Base-by-base conservation (phyloP, 305 asterid genomes). In the Euphrasia arctica region DNA sequence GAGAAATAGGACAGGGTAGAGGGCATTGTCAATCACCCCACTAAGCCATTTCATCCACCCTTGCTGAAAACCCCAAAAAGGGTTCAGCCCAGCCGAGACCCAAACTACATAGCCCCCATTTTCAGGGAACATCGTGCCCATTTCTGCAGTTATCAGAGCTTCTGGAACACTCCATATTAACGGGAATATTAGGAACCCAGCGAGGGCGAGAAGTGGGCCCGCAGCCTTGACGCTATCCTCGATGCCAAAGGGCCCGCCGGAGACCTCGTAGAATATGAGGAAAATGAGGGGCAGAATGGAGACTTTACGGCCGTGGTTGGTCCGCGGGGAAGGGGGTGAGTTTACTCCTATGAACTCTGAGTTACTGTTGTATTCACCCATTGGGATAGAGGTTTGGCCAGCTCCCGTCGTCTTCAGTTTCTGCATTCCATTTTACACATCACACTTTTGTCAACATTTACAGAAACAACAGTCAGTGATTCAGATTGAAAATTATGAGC, bases 231-330 rank as follows among this genome's bases (percentile, higher is more conserved):
- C 56, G 28, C 56, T 50, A 29, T 91, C 94, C 72, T 91, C 98
- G 13, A 85, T 72, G 10, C 95, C 98, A 25, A 86, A 91, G 1
- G 98, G 95, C 0, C 98, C 98, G 18, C 98, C 98, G 1, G 98
- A 89, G 4, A 89, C 98, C 78, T 86, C 98, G 57, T 86, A 91
- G 66, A 91, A 91, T 15, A 88, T 91, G 72, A 91, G 79, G 75
- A 89, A 88, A 66, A 89, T 74, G 60, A 91, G 85, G 32, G 98
- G 98, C 58, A 89, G 45, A 29, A 86, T 25, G 0, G 90, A 75
- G 43, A 91, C 63, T 74, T 85, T 91, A 68, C 58, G 72, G 6
- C 58, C 70, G 28, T 75, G 86, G 27, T 59, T 68, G 66, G 27
- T 49, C 66, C 70, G 55, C 41, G 89, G 78, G 25, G 85, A 62